Evolutionary conservation across 768 basidiomycete species (phyloP).

Genomic region (Xerocomellus intermedius): DNA sequence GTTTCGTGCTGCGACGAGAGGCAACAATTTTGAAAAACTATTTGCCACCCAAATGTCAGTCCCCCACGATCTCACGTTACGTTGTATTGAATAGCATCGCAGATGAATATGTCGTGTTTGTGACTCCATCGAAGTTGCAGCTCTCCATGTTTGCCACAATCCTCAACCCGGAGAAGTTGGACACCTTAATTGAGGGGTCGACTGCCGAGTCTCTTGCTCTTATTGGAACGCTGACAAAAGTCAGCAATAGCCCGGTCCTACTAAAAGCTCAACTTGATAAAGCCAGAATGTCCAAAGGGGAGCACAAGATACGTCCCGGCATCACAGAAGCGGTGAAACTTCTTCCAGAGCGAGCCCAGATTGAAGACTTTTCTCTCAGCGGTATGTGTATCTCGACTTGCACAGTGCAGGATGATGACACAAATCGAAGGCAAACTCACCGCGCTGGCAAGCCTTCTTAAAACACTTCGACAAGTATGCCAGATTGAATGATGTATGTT

Average conservation of each 20-base stretch:
- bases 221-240: slow-evolving; percentile 80
- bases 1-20: slow-evolving; percentile 89
- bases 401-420: background rate
- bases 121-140: slow-evolving; percentile 84
- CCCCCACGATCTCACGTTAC: background rate
- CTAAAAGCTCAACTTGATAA: slow-evolving; percentile 77
- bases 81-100: slow-evolving; percentile 1
- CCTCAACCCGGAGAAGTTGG: slow-evolving; percentile 67
- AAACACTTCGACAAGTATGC: slow-evolving; percentile 54
- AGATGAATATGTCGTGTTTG: slow-evolving; percentile 99
- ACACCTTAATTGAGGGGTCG: slow-evolving; percentile 64
- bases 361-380: slow-evolving; percentile 76
- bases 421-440: slow-evolving; percentile 64
- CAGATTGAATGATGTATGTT: background rate
- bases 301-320: slow-evolving; percentile 44
- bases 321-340: slow-evolving; percentile 60
- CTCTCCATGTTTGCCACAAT: slow-evolving; percentile 74
- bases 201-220: slow-evolving; percentile 78
- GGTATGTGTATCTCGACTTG: slow-evolving; percentile 47
- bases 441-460: slow-evolving; percentile 64
- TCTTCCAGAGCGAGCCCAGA: slow-evolving; percentile 55
- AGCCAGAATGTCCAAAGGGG: slow-evolving; percentile 43
- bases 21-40: slow-evolving; percentile 78
- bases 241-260: slow-evolving; percentile 90
- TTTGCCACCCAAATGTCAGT: slow-evolving; percentile 87